A percentile compares a stretch with the other conserved stretches of the same genome.
Conservation (phyloP, 2,329 filamentous ascomycete species). For the Diplodia seriata region DNA sequence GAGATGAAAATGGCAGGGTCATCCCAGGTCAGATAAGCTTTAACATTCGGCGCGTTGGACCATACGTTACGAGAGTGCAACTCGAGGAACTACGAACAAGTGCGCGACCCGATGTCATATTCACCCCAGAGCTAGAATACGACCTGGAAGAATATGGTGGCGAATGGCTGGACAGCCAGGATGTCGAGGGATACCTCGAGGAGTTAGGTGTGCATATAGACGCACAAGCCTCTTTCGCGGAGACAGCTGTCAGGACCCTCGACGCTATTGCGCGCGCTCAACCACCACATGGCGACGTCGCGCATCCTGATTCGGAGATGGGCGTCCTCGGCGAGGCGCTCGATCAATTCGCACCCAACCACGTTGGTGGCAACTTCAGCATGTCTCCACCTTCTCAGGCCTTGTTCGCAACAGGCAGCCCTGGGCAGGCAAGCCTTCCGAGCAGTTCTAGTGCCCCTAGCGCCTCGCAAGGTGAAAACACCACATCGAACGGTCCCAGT, state of each 20-base stretch:
- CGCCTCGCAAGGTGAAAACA: neutral
- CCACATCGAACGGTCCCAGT: conserved; percentile 3
- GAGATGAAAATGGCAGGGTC: conserved; percentile 48
- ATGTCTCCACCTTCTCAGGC: conserved; percentile 10
- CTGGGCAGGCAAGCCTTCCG: conserved; percentile 7
- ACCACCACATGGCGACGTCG: neutral
- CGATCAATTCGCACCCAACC: conserved; percentile 31
- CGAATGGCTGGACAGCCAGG: conserved; percentile 77
- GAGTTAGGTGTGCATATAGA: conserved; percentile 69
- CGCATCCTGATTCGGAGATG: conserved; percentile 28
- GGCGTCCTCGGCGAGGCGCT: conserved; percentile 21
- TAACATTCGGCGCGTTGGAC: conserved; percentile 44
- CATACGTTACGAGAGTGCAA: conserved; percentile 31
- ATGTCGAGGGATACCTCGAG: conserved; percentile 76
- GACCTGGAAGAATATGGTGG: conserved; percentile 70
- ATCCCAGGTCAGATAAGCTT: conserved; percentile 43
- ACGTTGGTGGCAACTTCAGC: neutral
- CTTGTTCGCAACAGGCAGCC: conserved; percentile 1
- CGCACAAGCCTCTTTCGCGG: conserved; percentile 65
- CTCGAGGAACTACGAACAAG: conserved; percentile 9
- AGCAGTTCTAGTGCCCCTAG: conserved; percentile 3
- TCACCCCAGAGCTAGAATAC: conserved; percentile 49
- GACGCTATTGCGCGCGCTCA: conserved; percentile 49
- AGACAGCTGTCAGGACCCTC: conserved; percentile 49
- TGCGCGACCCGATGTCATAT: neutral